Conservation (phyloP, 2,329 filamentous ascomycete genomes). For the Paraphoma chrysanthemicola region DNA sequence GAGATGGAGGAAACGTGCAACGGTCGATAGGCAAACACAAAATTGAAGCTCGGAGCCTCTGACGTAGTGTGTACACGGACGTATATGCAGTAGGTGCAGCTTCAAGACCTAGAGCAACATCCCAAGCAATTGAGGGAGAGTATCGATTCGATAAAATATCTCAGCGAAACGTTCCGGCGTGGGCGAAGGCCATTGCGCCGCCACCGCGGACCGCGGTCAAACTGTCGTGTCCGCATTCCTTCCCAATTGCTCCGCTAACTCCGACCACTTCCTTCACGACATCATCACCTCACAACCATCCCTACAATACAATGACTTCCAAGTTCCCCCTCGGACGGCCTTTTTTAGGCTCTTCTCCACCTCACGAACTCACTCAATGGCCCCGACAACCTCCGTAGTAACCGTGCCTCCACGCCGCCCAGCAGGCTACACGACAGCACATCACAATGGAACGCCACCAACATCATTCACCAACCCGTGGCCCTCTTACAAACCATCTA, state of each 20-base stretch:
- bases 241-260: constrained; percentile 14
- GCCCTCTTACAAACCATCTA: constrained; percentile 50
- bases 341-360: constrained; percentile 20
- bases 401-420: constrained; percentile 28
- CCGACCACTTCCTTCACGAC: constrained; percentile 16
- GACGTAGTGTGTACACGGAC: neutral
- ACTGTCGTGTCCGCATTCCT: constrained; percentile 2
- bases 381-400: constrained; percentile 15
- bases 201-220: constrained; percentile 2
- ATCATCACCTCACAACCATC: constrained; percentile 8
- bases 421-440: constrained; percentile 35
- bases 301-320: constrained; percentile 1
- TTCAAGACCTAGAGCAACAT: neutral
- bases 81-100: neutral
- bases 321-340: neutral
- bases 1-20: constrained; percentile 11
- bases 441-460: constrained; percentile 54
- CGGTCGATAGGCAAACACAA: constrained; percentile 12
- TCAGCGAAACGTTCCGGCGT: too few relatives aligned
- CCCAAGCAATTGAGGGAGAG: neutral
- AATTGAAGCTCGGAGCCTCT: neutral
- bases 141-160: too few relatives aligned
- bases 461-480: constrained; percentile 59
- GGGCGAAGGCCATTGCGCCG: neutral
- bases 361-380: constrained; percentile 9